phyloP scores from a whole-genome alignment of 208 protist genomes.

The Trypanosoma avium region DNA sequence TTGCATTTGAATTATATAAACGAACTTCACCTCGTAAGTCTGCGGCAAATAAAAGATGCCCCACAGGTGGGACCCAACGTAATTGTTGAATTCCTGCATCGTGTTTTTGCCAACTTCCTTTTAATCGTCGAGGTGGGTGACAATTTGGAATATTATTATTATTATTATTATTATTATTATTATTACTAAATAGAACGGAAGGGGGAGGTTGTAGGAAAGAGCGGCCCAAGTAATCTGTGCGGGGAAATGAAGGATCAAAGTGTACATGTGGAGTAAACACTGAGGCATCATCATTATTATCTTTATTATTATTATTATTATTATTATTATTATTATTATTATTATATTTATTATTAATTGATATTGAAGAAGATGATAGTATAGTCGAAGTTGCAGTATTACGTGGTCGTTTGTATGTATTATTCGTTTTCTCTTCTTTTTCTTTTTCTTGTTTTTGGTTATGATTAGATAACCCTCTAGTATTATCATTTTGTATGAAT shows the following conservation, averaged over 20 bases:
- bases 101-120: conserved; percentile 51
- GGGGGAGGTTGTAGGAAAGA: conserved; percentile 74
- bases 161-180: too few species aligned
- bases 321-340: too few species aligned
- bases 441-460: background rate
- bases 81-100: conserved; percentile 89
- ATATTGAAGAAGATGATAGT: too few species aligned
- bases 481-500: background rate
- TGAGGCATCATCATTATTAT: background rate
- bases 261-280: conserved; percentile 16
- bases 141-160: too few species aligned
- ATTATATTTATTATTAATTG: too few species aligned
- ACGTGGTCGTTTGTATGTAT: background rate
- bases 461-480: too few species aligned
- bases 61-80: conserved; percentile 90
- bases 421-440: background rate
- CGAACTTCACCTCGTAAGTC: conserved; percentile 85
- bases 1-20: conserved; percentile 89
- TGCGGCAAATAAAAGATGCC: conserved; percentile 94
- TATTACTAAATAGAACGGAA: too few species aligned
- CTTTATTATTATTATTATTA: too few species aligned
- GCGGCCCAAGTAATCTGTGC: conserved; percentile 71
- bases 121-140: conserved; percentile 44
- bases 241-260: conserved; percentile 52
- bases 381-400: too few species aligned